Conservation (phyloP, 768 basidiomycete genomes). For the Mycena epipterygia region DNA sequence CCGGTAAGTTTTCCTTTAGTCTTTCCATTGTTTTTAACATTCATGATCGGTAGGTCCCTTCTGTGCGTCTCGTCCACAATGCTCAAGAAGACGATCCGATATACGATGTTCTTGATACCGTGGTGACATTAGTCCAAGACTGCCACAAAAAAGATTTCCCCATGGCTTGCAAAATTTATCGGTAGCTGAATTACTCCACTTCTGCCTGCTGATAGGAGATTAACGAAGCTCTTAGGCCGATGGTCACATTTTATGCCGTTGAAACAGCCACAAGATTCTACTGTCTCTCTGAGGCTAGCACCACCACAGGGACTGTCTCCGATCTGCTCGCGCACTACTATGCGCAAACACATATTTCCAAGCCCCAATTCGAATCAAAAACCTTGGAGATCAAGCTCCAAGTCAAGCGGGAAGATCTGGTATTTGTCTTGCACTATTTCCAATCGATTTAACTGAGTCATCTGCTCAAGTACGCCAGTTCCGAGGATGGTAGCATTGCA, state of each 20-base stretch:
- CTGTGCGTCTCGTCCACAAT: not conserved
- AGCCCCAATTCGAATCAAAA: conserved; percentile 3
- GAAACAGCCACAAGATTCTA: not conserved
- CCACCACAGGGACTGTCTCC: conserved; percentile 1
- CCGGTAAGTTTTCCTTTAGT: not conserved
- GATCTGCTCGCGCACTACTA: not conserved
- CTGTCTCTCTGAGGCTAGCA: not conserved
- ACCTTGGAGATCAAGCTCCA: not conserved
- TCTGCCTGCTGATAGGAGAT: not conserved
- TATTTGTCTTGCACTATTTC: not conserved
- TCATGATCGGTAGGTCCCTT: not conserved
- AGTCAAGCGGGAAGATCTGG: not conserved
- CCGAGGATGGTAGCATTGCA: not conserved
- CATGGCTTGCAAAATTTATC: not conserved
- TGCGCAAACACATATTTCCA: not conserved
- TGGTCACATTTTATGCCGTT: conserved; percentile 13
- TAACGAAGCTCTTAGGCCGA: not conserved
- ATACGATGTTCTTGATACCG: not conserved
- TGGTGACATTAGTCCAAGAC: not conserved
- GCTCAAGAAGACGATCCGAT: not conserved
- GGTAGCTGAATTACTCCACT: not conserved
- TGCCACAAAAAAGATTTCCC: not conserved
- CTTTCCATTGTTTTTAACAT: too few relatives aligned
- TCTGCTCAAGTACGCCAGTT: not conserved
- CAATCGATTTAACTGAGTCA: not conserved